Percentiles rank a stretch among this genome's conserved stretches.
Conservation (phyloP, 2,329 filamentous ascomycete species). For the Harringtonia aguacate region DNA sequence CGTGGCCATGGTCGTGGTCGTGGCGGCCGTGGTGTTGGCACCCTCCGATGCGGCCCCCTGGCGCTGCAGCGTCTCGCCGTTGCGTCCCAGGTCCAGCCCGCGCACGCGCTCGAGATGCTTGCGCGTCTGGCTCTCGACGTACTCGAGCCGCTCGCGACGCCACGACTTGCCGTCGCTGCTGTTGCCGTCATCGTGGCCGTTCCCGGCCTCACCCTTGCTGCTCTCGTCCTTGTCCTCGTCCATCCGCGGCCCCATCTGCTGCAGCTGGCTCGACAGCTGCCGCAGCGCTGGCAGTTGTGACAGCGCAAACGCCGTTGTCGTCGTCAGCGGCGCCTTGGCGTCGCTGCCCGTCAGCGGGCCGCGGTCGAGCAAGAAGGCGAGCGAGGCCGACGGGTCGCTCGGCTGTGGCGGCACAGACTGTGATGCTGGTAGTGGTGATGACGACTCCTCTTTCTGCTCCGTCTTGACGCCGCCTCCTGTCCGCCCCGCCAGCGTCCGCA, state of each 20-base stretch:
- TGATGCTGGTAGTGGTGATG: slow-evolving; percentile 10
- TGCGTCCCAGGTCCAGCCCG: slow-evolving; percentile 52
- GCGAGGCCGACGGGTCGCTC: slow-evolving; percentile 19
- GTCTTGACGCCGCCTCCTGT: slow-evolving; percentile 14
- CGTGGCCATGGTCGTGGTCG: too few species aligned
- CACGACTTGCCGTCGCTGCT: slow-evolving; percentile 34
- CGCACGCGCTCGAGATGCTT: slow-evolving; percentile 63
- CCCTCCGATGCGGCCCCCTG: slow-evolving; percentile 13
- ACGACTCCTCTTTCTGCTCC: slow-evolving; percentile 11
- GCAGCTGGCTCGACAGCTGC: slow-evolving; percentile 48
- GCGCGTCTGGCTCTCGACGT: slow-evolving; percentile 71
- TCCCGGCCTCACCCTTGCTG: neutral
- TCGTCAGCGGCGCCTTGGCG: slow-evolving; percentile 47
- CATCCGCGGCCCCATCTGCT: slow-evolving; percentile 57
- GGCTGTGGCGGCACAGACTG: slow-evolving; percentile 8
- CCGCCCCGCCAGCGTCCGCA: slow-evolving; percentile 37
- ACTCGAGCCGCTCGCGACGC: slow-evolving; percentile 63
- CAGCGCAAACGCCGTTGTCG: slow-evolving; percentile 67
- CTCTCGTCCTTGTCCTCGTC: slow-evolving; percentile 3
- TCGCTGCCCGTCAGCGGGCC: slow-evolving; percentile 40
- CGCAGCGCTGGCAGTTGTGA: slow-evolving; percentile 75
- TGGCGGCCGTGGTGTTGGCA: neutral
- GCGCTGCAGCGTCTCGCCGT: slow-evolving; percentile 47
- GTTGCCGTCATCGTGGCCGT: slow-evolving; percentile 18
- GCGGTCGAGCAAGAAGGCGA: slow-evolving; percentile 48